Evolutionary conservation across 768 basidiomycete genomes (phyloP).

Genomic region (Tricholoma sp.): DNA sequence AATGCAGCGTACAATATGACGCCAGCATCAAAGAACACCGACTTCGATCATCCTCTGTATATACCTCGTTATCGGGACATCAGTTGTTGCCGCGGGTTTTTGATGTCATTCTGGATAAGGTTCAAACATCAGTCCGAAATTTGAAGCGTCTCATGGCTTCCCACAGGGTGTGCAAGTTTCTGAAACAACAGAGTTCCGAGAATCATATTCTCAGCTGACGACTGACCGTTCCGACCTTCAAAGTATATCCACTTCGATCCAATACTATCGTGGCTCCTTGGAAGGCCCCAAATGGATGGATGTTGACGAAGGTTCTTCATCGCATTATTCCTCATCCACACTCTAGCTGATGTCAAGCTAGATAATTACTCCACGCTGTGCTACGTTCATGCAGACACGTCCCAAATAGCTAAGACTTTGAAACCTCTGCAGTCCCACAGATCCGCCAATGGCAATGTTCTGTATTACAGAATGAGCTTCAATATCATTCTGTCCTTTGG

Average conservation of each 20-base stretch:
- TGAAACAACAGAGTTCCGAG: conserved; percentile 20
- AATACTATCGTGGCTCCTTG: conserved; percentile 8
- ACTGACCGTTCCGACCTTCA: conserved; percentile 3
- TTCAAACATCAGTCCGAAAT: neutral
- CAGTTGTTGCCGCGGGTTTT: conserved; percentile 16
- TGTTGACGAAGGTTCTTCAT: conserved; percentile 15
- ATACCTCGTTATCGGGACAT: conserved; percentile 9
- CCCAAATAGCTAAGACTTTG: conserved; percentile 3
- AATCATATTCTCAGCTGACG: conserved; percentile 9
- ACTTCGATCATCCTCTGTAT: conserved; percentile 6
- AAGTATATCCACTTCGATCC: neutral
- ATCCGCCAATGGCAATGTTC: neutral
- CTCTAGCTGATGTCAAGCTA: neutral
- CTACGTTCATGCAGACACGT: conserved; percentile 16
- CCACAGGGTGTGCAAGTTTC: conserved; percentile 17
- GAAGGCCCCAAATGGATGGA: conserved; percentile 22
- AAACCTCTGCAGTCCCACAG: conserved; percentile 1
- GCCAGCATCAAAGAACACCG: conserved; percentile 16
- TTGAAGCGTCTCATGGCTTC: neutral
- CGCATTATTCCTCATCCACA: neutral
- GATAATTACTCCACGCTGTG: conserved; percentile 21
- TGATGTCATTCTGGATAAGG: conserved; percentile 21
- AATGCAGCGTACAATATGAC: conserved; percentile 15
- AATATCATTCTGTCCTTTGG: conserved; percentile 49
- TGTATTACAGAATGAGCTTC: conserved; percentile 30